A percentile compares a stretch with the other conserved stretches of the same genome.
Conservation (phyloP, 306 rosid species). For the Quercus mongolica region DNA sequence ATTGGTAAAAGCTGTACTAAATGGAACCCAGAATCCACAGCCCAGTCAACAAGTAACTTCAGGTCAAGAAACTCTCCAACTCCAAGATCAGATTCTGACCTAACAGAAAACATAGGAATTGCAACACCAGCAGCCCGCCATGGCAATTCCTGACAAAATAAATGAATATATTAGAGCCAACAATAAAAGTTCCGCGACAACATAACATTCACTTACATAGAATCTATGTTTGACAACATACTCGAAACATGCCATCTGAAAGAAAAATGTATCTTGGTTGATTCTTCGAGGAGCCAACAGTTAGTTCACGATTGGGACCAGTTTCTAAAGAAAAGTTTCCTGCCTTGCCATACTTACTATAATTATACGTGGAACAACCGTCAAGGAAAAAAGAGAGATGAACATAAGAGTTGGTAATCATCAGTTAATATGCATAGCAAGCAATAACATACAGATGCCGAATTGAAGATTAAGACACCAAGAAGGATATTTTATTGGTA, state of each 20-base stretch:
- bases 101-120: conserved; percentile 88
- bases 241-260: conserved; percentile 92
- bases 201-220: background rate
- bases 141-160: conserved; percentile 58
- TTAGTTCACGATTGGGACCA: conserved; percentile 68
- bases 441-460: background rate
- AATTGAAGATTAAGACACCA: conserved; percentile 14
- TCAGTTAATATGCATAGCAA: conserved; percentile 6
- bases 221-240: conserved; percentile 29
- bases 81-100: conserved; percentile 88
- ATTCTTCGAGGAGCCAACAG: conserved; percentile 42
- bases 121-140: conserved; percentile 99
- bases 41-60: conserved; percentile 90
- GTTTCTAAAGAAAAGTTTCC: conserved; percentile 65
- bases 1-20: conserved; percentile 94
- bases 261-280: conserved; percentile 59
- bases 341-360: conserved; percentile 60
- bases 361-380: conserved; percentile 63
- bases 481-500: conserved; percentile 82
- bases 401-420: background rate
- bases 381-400: conserved; percentile 47
- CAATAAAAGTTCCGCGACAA: conserved; percentile 1
- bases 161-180: conserved; percentile 17
- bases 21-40: conserved; percentile 86
- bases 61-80: conserved; percentile 99